phyloP scores from a whole-genome alignment of 306 rosid genomes.

The Ammopiptanthus mongolicus region DNA sequence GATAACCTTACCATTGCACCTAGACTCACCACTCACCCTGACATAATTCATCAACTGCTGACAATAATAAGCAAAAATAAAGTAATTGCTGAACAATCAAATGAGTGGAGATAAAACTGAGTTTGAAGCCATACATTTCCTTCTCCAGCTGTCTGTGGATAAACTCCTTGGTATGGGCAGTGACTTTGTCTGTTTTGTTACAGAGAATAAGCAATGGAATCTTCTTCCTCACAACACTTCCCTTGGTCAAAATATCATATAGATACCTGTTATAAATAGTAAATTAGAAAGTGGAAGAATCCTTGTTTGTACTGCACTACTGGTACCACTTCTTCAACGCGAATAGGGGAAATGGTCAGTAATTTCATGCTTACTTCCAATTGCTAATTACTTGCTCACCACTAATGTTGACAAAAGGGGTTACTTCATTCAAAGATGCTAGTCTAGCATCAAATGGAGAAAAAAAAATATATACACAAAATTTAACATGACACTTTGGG shows the following conservation, averaged over 20 bases:
- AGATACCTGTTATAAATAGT: constrained; percentile 46
- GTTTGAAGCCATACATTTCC: constrained; percentile 54
- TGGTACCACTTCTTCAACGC: neutral
- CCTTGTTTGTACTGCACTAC: neutral
- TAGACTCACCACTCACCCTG: neutral
- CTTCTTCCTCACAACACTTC: constrained; percentile 72
- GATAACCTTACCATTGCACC: neutral
- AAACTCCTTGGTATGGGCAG: constrained; percentile 83
- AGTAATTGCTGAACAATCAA: neutral
- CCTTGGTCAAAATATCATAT: constrained; percentile 74
- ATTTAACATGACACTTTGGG: neutral
- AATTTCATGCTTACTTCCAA: neutral
- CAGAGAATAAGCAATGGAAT: constrained; percentile 67
- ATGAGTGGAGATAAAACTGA: neutral
- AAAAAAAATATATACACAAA: neutral
- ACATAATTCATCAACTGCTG: neutral
- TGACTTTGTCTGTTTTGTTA: constrained; percentile 78
- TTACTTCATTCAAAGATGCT: neutral
- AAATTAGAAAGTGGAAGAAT: neutral
- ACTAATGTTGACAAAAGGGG: no score
- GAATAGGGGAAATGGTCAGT: neutral
- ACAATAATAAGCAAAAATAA: neutral
- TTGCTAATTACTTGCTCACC: neutral
- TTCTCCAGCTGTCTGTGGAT: constrained; percentile 69
- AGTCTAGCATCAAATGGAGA: neutral